Evolutionary conservation across 306 rosid genomes (phyloP), one percentile per base, ranked within the genome.

Genomic region (Trifolium repens): DNA sequence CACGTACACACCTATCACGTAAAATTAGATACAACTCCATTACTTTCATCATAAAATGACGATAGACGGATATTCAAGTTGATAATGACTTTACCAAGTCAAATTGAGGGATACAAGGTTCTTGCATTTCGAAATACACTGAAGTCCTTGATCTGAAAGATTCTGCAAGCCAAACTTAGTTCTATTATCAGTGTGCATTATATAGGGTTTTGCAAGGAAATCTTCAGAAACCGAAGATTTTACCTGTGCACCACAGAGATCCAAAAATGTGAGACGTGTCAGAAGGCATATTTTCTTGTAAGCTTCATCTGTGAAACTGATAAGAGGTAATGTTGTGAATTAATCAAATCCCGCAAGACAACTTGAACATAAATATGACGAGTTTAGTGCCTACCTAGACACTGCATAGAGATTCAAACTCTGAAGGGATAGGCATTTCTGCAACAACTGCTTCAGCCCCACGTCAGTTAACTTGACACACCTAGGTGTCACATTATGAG

Each of bases 241-340:
- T 83, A 92, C 97, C 97, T 87, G 97, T 71, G 90, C 97, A 50
- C 96, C 96, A 53, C 94, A 92, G 40, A 90, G 88, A 83, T 92
- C 97, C 87, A 90, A 72, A 82, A 81, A 78, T 73, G 78, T 77
- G 66, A 92, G 94, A 74, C 60, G 85, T 53, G 67, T 11, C 27
- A 90, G 86, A 83, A 84, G 90, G 72, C 80, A 64, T 58, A 92
- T 76, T 47, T 77, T 82, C 80, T 74, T 84, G 89, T 88, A 90
- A 78, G 88, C 87, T 73, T 79, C 86, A 85, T 90, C 89, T 65
- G 96, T 87, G 85, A 92, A 85, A 80, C 97, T 92, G 84, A 87
- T 64, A 32, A 81, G 69, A 49, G 68, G 67, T 69, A 78, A 61
- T 11, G 35, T 11, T 53, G 43, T 44, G 71, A 79, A 77, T 82